Evolutionary conservation across 208 protist species (phyloP), one percentile per base, ranked within the genome.

Genomic region (Crithidia brevicula): DNA sequence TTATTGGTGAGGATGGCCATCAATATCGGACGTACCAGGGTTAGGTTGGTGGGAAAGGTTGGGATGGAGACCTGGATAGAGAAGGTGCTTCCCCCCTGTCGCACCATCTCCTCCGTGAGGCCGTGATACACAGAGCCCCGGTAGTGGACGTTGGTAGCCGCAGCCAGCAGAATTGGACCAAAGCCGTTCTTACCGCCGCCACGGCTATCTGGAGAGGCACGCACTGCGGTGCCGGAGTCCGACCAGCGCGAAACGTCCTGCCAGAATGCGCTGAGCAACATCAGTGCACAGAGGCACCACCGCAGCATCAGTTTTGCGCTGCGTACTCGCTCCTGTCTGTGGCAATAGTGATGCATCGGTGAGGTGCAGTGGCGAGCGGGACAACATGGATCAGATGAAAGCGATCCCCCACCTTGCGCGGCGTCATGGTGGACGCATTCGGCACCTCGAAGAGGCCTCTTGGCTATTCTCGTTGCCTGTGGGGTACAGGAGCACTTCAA

Each of bases 71-170:
- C 57, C 46, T 77, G 75, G 54, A 93, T 75, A 7, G 63, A 66
- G 43, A 93, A 81, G 50, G 81, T 89, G 34, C 66, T 59, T 13
- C 88, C 84, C 15, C 88, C 88, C 6, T 65, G 54, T 6, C 60
- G 69, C 1, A 91, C 11, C 36, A 64, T 57, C 31, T 81, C 60
- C 65, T 86, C 78, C 28, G 67, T 74, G 8, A 89, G 43, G 15
- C 84, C 88, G 27, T 70, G 71, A 56, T 91, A 93, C 5, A 91
- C 83, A 53, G 63, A 81, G n/a, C 88, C 88, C 27, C 75, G 69
- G 67, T 89, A 89, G 36, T 78, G 81, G 20, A 88, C 81, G 13
- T 62, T 74, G 27, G 78, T 86, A n/a, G 72, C 77, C 15, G 18
- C 42, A 13, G 62, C 77, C 20, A 62, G 67, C 45, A 66, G 3